A percentile compares a stretch with the other conserved stretches of the same genome.
Conservation (phyloP, 192 early-diverging fungal species). For the Linnemannia schmuckeri region DNA sequence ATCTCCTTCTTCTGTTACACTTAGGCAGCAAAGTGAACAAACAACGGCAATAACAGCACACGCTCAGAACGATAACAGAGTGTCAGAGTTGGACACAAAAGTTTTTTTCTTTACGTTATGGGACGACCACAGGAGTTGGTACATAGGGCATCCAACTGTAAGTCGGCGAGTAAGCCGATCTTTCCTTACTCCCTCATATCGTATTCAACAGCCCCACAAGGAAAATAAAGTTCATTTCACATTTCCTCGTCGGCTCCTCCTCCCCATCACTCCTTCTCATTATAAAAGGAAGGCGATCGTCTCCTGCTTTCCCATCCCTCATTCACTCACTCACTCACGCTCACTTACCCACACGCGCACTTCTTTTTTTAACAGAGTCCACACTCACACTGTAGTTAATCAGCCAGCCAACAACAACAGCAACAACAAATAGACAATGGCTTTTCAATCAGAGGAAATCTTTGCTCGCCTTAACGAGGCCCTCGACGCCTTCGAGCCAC, state of each 20-base stretch:
- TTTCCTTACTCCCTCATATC: too few relatives aligned
- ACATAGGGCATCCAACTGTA: too few relatives aligned
- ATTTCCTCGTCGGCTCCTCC: not conserved
- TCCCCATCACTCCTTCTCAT: not conserved
- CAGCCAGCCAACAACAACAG: not conserved
- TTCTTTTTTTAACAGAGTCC: not conserved
- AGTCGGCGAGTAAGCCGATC: not conserved
- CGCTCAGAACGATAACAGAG: too few relatives aligned
- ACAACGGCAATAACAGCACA: too few relatives aligned
- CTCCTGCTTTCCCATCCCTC: not conserved
- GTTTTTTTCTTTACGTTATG: too few relatives aligned
- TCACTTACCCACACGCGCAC: not conserved
- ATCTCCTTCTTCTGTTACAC: too few relatives aligned
- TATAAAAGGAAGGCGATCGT: not conserved
- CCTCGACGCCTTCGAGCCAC: slow-evolving; percentile 64
- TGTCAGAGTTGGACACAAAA: too few relatives aligned
- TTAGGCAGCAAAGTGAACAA: too few relatives aligned
- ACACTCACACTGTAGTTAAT: too few relatives aligned
- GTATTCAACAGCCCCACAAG: not conserved
- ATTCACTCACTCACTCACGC: not conserved
- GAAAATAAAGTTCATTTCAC: not conserved
- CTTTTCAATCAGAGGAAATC: slow-evolving; percentile 77
- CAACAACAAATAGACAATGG: slow-evolving; percentile 39
- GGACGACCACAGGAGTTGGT: too few relatives aligned
- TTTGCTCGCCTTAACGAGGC: slow-evolving; percentile 77